Evolutionary conservation across 495 filamentous ascomycete genomes (phyloP), one percentile per base, ranked within the genome.

Genomic region (Paragyromitra xinjiangensis): DNA sequence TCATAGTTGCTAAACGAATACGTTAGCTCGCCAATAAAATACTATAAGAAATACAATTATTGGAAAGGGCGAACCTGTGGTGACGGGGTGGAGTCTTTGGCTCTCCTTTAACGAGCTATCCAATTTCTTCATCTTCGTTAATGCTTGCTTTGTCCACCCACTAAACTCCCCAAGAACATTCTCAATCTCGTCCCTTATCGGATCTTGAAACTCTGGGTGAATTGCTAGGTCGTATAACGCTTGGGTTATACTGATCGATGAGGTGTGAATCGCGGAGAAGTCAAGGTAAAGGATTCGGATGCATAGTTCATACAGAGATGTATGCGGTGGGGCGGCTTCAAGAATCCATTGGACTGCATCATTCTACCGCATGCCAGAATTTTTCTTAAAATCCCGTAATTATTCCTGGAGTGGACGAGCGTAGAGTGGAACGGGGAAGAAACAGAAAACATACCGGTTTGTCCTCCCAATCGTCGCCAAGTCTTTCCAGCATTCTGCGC

Each of bases 241-340:
- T 11, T 74, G 63, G 8, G 55, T 71, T 53, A 70, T 66, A 48
- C 69, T 67, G 4, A 79, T 9, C 19, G 64, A 69, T 26, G 66
- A 58, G n/a, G 65, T 71, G 62, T 79, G 72, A 39, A 79, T 79
- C 8, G 72, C 72, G 7, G 72, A 76, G 14, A 79, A 76, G 29
- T 76, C 61, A 7, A 79, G 58, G 45, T 76, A 79, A 6, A 79
- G 53, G 48, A 79, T 71, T 48, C 66, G 58, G n/a, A 66, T 55
- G 8, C 66, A 71, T 12, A 79, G 72, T 34, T 79, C 65, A 26
- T 77, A 71, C 3, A 71, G n/a, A 34, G 59, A 76, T 11, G 65
- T 67, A n/a, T 70, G 24, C 16, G 16, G 40, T 12, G 76, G 64
- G 5, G 65, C 19, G 2, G 77, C 40, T 29, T 79, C 9, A n/a